phyloP scores from a whole-genome alignment of 1,284 basidiomycete species.

The Golubevia sp. region DNA sequence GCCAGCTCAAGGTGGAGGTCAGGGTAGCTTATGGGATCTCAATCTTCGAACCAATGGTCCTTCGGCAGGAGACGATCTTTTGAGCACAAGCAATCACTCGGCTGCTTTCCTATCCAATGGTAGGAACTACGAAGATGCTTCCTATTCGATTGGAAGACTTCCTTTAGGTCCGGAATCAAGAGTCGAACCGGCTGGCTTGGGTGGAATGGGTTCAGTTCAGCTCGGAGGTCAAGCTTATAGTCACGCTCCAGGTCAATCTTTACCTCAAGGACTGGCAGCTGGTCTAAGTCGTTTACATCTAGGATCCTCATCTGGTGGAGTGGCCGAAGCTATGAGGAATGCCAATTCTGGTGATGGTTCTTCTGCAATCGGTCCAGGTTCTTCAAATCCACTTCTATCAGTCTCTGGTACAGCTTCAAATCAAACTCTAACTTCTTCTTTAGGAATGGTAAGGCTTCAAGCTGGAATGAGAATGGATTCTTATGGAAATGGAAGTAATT shows the following conservation, averaged over 20 bases:
- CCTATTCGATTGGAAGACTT: conserved; percentile 1
- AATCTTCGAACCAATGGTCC: background rate
- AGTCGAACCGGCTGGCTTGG: background rate
- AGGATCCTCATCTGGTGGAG: conserved; percentile 9
- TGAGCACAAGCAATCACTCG: background rate
- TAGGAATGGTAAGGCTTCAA: conserved; percentile 4
- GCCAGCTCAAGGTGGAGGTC: conserved; percentile 23
- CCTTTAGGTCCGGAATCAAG: conserved; percentile 17
- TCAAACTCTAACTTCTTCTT: conserved; percentile 8
- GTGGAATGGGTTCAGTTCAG: too few species aligned
- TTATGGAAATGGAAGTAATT: conserved; percentile 6
- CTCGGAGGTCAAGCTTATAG: conserved; percentile 64
- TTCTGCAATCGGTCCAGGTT: background rate
- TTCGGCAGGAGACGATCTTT: background rate
- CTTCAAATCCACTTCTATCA: background rate
- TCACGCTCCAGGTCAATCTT: conserved; percentile 80
- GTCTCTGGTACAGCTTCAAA: conserved; percentile 3
- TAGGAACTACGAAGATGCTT: background rate
- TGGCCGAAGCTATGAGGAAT: conserved; percentile 6
- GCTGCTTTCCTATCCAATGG: background rate
- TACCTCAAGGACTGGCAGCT: conserved; percentile 84
- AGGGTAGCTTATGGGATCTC: background rate
- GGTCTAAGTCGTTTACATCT: conserved; percentile 83
- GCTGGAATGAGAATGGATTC: conserved; percentile 3
- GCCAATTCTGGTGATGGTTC: conserved; percentile 1